Evolutionary conservation across 73 alveolate genomes (phyloP).

Genomic region (Paramecium caudatum): DNA sequence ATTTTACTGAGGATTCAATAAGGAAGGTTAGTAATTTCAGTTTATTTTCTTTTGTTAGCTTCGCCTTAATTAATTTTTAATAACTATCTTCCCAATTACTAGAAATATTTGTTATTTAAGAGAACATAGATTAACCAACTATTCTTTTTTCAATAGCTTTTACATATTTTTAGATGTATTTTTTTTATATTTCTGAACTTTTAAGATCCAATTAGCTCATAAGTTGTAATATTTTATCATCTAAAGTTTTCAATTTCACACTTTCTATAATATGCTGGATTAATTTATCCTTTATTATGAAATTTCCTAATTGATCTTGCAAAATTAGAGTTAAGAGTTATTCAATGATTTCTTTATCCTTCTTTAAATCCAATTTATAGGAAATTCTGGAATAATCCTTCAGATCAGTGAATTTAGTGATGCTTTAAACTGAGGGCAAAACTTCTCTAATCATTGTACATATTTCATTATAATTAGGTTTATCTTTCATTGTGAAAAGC

Average conservation of each 20-base stretch:
- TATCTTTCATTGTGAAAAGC: not conserved
- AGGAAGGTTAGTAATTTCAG: not conserved
- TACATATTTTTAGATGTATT: not conserved
- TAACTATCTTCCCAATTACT: too few relatives aligned
- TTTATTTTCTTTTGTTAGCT: too few relatives aligned
- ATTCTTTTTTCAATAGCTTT: not conserved
- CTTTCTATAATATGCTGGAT: not conserved
- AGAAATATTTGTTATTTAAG: too few relatives aligned
- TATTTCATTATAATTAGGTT: not conserved
- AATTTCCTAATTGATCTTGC: slow-evolving; percentile 36
- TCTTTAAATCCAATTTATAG: slow-evolving; percentile 16
- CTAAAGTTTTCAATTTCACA: not conserved
- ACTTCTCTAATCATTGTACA: not conserved
- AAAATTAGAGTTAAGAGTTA: slow-evolving; percentile 5
- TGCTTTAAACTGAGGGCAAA: not conserved
- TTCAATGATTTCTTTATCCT: not conserved
- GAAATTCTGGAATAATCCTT: slow-evolving; percentile 29
- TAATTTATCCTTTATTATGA: not conserved
- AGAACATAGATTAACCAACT: too few relatives aligned
- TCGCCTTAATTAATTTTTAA: too few relatives aligned
- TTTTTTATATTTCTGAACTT: not conserved
- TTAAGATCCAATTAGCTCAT: not conserved
- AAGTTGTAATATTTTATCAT: not conserved
- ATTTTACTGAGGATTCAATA: too few relatives aligned
- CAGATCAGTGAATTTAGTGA: not conserved